Evolutionary conservation across 2,329 filamentous ascomycete genomes (phyloP).

Genomic region (Microascus cirrosus): DNA sequence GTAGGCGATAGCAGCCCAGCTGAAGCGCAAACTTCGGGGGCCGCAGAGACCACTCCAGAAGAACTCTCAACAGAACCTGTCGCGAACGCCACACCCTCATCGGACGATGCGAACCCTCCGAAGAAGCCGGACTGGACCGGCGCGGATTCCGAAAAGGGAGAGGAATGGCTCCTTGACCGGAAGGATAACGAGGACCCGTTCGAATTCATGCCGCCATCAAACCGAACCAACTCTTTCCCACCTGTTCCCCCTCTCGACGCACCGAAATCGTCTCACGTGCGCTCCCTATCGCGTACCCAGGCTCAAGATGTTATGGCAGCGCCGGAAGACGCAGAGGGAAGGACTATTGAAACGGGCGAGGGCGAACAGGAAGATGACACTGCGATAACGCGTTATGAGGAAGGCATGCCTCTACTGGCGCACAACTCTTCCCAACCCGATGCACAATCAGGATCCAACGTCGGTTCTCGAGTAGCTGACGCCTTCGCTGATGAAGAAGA

Average conservation of each 20-base stretch:
- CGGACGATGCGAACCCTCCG: neutral
- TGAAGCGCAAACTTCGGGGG: constrained; percentile 22
- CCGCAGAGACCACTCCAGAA: neutral
- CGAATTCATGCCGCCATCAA: constrained; percentile 44
- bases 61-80: neutral
- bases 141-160: neutral
- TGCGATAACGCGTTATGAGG: constrained; percentile 51
- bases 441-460: constrained; percentile 10
- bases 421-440: constrained; percentile 14
- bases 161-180: neutral
- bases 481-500: constrained; percentile 12
- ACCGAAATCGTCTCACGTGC: neutral
- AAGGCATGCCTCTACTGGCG: constrained; percentile 55
- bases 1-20: constrained; percentile 34
- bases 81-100: neutral
- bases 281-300: constrained; percentile 2
- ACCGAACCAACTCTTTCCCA: constrained; percentile 55
- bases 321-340: constrained; percentile 23
- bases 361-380: constrained; percentile 23
- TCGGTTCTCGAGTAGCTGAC: constrained; percentile 5
- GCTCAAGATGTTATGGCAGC: constrained; percentile 2
- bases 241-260: constrained; percentile 27
- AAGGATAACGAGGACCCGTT: constrained; percentile 32
- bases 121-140: neutral
- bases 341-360: constrained; percentile 19